phyloP scores from a whole-genome alignment of 2,329 filamentous ascomycete species.

The Cercospora canescens region DNA sequence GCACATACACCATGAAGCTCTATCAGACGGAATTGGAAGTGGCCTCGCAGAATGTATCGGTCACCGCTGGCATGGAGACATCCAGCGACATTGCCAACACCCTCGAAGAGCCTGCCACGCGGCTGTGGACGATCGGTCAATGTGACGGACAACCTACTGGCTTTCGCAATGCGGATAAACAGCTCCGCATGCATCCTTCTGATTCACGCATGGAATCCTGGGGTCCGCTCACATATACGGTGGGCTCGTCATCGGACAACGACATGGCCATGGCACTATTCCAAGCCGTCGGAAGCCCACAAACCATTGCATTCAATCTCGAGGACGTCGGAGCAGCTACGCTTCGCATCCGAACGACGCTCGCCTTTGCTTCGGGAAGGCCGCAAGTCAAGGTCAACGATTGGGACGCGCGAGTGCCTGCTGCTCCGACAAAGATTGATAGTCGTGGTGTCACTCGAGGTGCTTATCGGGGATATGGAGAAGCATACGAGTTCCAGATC shows the following conservation, averaged over 20 bases:
- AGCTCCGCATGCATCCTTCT: conserved; percentile 68
- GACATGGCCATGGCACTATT: conserved; percentile 20
- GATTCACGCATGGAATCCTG: conserved; percentile 33
- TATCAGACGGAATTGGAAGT: conserved; percentile 62
- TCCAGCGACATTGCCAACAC: conserved; percentile 54
- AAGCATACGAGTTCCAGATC: conserved; percentile 17
- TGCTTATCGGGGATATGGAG: conserved; percentile 19
- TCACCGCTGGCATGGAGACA: conserved; percentile 52
- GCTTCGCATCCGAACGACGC: conserved; percentile 15
- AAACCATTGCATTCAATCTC: conserved; percentile 13
- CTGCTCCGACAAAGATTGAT: conserved; percentile 13
- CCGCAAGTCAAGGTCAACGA: conserved; percentile 10
- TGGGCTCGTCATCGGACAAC: conserved; percentile 3
- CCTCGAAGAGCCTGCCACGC: conserved; percentile 50
- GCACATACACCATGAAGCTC: conserved; percentile 68
- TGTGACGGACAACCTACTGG: conserved; percentile 62
- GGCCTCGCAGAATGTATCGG: conserved; percentile 50
- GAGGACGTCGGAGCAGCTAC: conserved; percentile 13
- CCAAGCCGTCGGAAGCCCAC: conserved; percentile 15
- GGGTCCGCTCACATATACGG: conserved; percentile 11
- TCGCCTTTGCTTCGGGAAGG: conserved; percentile 17
- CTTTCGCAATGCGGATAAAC: conserved; percentile 67
- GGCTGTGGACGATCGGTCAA: conserved; percentile 63
- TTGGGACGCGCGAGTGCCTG: conserved; percentile 5
- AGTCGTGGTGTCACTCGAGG: conserved; percentile 20